Conservation (phyloP, 371 early-diverging fungal species). For the Lichtheimia ornata region DNA sequence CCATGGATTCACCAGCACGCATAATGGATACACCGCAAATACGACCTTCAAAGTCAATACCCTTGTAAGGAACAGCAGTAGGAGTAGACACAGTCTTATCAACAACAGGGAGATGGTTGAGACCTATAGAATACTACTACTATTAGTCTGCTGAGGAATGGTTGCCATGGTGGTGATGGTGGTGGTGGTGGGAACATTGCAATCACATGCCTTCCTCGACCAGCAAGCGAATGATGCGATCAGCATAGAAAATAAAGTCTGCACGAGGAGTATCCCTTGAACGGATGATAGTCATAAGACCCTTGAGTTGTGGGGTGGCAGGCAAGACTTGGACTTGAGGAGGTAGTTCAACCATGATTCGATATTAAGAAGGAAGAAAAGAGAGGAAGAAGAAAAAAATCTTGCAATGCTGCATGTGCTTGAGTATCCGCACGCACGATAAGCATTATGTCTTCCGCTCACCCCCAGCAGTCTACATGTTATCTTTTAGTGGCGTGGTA, state of each 20-base stretch:
- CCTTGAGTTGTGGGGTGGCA: constrained; percentile 80
- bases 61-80: constrained; percentile 71
- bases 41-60: constrained; percentile 81
- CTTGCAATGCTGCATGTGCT: constrained; percentile 1
- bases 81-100: constrained; percentile 78
- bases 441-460: too few relatives aligned
- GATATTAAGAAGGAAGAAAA: not conserved
- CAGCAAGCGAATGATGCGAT: constrained; percentile 88
- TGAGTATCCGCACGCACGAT: not conserved
- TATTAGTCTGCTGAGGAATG: not conserved
- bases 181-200: not conserved
- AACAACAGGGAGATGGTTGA: constrained; percentile 89
- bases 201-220: constrained; percentile 24
- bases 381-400: constrained; percentile 11
- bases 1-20: constrained; percentile 95
- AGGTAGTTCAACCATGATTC: constrained; percentile 34
- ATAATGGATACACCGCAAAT: constrained; percentile 96
- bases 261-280: constrained; percentile 76
- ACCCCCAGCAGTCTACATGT: too few relatives aligned
- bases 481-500: too few relatives aligned
- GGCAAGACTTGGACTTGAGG: constrained; percentile 70
- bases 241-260: constrained; percentile 93
- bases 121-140: constrained; percentile 46
- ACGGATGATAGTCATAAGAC: constrained; percentile 86
- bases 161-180: not conserved